Percentiles rank a stretch among this genome's conserved stretches.
Evolutionary conservation across 352 stramenopile species (phyloP).

Genomic region (Pythium diclinum): DNA sequence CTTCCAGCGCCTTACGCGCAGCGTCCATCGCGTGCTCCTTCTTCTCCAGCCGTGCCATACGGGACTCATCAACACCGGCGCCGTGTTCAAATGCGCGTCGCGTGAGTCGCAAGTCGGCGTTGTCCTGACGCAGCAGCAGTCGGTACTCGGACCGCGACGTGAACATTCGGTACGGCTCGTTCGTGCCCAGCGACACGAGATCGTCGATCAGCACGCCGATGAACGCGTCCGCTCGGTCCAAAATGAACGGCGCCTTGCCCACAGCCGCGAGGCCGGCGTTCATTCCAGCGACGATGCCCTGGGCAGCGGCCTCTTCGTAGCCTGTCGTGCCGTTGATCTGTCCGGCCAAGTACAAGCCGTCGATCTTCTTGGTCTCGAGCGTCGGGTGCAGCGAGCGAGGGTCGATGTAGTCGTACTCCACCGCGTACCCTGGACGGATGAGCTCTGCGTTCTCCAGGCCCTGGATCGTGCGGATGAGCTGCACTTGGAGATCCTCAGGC

Average conservation of each 20-base stretch:
- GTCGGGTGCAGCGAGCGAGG: slow-evolving; percentile 91
- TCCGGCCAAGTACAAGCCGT: slow-evolving; percentile 93
- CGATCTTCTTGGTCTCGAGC: slow-evolving; percentile 94
- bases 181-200: slow-evolving; percentile 94
- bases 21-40: slow-evolving; percentile 78
- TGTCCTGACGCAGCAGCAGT: slow-evolving; percentile 89
- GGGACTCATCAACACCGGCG: slow-evolving; percentile 63
- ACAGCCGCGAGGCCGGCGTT: slow-evolving; percentile 90
- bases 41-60: slow-evolving; percentile 79
- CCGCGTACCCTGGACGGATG: slow-evolving; percentile 96
- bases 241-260: slow-evolving; percentile 72
- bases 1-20: slow-evolving; percentile 46
- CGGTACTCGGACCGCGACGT: slow-evolving; percentile 94
- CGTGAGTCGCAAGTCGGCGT: slow-evolving; percentile 97
- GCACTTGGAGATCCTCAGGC: slow-evolving; percentile 92
- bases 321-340: slow-evolving; percentile 99
- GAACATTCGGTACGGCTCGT: slow-evolving; percentile 99
- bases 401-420: slow-evolving; percentile 99
- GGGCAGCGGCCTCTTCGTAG: slow-evolving; percentile 98
- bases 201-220: slow-evolving; percentile 99
- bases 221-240: slow-evolving; percentile 94
- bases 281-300: slow-evolving; percentile 96
- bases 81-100: slow-evolving; percentile 84
- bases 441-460: slow-evolving; percentile 96
- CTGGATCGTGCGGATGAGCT: slow-evolving; percentile 94